Evolutionary conservation across 169 alveolate species (phyloP), one percentile per base, ranked within the genome.

Genomic region (Eimeria zaria): DNA sequence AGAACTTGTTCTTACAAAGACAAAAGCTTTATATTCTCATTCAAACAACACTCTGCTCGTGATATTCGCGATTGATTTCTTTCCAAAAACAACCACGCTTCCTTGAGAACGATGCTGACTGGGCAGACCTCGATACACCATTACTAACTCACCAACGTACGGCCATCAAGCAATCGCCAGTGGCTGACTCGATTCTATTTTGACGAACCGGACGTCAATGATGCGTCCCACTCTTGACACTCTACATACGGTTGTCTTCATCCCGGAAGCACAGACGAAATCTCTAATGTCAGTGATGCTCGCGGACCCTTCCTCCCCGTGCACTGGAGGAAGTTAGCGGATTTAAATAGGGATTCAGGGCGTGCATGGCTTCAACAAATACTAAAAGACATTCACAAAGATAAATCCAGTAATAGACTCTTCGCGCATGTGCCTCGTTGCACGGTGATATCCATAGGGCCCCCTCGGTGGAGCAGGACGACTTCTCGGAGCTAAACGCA

Each of bases 401-500:
- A 55, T 22, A 83, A 16, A 22, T 55, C 33, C 33, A 83, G 0
- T 24, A 36, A 22, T 8, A 55, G 33, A 33, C 55, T 33, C 76
- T 30, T 30, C 1, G 67, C 55, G 0, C 67, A 12, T 24, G 71
- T 33, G 76, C 91, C 74, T 48, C 91, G 74, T 33, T 39, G 76
- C 74, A 83, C 91, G 51, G 91, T 55, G 74, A 83, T 53, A 14
- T 83, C 91, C 76, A 83, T n/a, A 20, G 91, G 73, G 9, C 91
- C 91, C 39, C 91, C 91, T 22, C 36, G 30, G 51, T 83, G 91
- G 55, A 83, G 91, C 39, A 83, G 55, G 76, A 83, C 76, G n/a
- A 83, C 39, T 51, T 83, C 91, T 20, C 91, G 91, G 6, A 83
- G 76, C 91, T 83, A 76, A 51, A 30, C 11, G 39, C 91, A 83